Base-by-base conservation (phyloP, 129 eudicot genomes). In the Mikania micrantha region DNA sequence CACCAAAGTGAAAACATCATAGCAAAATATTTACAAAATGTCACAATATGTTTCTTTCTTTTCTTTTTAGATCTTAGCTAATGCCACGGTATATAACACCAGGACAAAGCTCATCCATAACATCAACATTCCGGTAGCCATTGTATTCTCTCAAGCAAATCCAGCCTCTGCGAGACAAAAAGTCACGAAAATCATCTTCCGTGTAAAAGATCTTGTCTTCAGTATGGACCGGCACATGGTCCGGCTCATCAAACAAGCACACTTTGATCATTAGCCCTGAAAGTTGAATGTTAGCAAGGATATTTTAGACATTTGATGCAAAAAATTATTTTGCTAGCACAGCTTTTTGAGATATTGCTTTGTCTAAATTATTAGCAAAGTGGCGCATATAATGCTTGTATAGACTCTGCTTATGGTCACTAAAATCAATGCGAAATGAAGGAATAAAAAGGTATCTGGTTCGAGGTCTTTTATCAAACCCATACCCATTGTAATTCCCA, bases 191-290 rank as follows among this genome's bases (percentile, higher is more conserved):
- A 77, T 94, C 97, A 3, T 87, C 95, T 57, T 94, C 96, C 0
- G 90, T 80, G 80, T 87, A 94, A 50, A 94, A 90, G 22, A 96
- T 90, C 79, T 89, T 94, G 17, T 94, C 93, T 81, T 86, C 95
- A 0, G 96, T 79, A 72, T 86, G 98, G 29, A 84, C 86, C 3
- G 95, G 85, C 71, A 88, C 71, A 39, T 77, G 85, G 65, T 84
- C 96, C 0, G 90, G 54, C 40, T 86, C 96, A 77, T 93, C 92
- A 56, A 76, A 93, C 71, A 82, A 45, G 64, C 88, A 89, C 20
- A 94, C 71, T 78, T 94, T 90, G 66, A 94, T 79, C 8, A 88
- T 82, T 72, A 87, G 27, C 4, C 97, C 97, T 89, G 79, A 35
- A 71, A 71, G 71, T 74, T 15, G 6, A 31, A 36, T 4, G 22